Evolutionary conservation across 345 rosid genomes (phyloP).

Genomic region (Citrus mangshanensis): DNA sequence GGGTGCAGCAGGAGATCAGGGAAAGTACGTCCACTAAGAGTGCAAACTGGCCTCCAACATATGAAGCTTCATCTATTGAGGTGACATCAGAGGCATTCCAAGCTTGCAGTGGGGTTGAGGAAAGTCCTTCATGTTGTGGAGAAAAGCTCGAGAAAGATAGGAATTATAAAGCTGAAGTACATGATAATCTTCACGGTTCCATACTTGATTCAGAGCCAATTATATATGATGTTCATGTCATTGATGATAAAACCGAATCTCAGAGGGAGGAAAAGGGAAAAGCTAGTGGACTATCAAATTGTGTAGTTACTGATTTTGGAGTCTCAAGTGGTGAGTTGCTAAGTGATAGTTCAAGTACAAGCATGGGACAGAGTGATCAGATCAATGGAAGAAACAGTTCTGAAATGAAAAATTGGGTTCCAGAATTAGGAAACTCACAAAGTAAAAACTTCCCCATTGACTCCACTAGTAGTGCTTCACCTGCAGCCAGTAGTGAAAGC

Average conservation of each 20-base stretch:
- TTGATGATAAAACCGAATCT: constrained; percentile 42
- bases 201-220: constrained; percentile 40
- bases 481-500: constrained; percentile 38
- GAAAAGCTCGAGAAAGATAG: constrained; percentile 18
- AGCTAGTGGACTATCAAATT: constrained; percentile 14
- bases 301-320: constrained; percentile 12
- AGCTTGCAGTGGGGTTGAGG: constrained; percentile 7
- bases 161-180: constrained; percentile 20
- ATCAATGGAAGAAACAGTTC: constrained; percentile 19
- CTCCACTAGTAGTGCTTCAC: constrained; percentile 33
- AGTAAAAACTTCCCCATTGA: constrained; percentile 16
- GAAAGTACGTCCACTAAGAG: constrained; percentile 10
- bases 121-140: constrained; percentile 19
- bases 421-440: constrained; percentile 13
- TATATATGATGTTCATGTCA: constrained; percentile 68
- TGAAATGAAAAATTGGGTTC: constrained; percentile 15
- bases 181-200: constrained; percentile 4
- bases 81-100: constrained; percentile 8
- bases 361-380: constrained; percentile 9
- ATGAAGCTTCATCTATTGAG: constrained; percentile 16
- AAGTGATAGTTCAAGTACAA: constrained; percentile 16
- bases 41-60: constrained; percentile 10
- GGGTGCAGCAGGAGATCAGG: constrained; percentile 14
- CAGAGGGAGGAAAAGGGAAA: constrained; percentile 16
- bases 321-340: constrained; percentile 13